A percentile compares a stretch with the other conserved stretches of the same genome.
Evolutionary conservation across 768 basidiomycete genomes (phyloP).

Genomic region (Phlebiopsis gigantea): DNA sequence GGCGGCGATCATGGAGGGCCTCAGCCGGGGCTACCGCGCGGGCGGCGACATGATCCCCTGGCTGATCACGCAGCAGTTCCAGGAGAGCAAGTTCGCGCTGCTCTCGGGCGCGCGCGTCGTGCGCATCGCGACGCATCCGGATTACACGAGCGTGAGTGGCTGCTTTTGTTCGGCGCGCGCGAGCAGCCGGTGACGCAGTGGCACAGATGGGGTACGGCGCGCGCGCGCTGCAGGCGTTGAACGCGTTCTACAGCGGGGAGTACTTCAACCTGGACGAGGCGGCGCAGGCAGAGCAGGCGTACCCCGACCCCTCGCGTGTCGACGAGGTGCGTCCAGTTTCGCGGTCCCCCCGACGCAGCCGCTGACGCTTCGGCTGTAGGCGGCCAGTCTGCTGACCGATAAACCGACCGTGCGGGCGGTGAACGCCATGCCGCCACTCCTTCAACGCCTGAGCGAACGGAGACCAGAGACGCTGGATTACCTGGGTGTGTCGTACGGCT

Average conservation of each 20-base stretch:
- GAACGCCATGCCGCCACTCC: slow-evolving; percentile 83
- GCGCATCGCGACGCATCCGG: slow-evolving; percentile 92
- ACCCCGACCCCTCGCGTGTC: slow-evolving; percentile 52
- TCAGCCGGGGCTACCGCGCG: slow-evolving; percentile 77
- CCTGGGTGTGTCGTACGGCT: slow-evolving; percentile 92
- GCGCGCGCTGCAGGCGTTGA: slow-evolving; percentile 79
- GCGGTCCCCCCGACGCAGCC: background rate
- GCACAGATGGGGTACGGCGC: slow-evolving; percentile 94
- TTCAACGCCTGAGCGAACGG: slow-evolving; percentile 85
- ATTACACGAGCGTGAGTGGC: slow-evolving; percentile 71
- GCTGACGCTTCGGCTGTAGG: background rate
- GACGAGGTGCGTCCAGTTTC: slow-evolving; percentile 24
- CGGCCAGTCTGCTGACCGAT: slow-evolving; percentile 68
- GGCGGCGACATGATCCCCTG: slow-evolving; percentile 98
- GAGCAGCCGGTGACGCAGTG: background rate
- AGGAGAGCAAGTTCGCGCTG: slow-evolving; percentile 89
- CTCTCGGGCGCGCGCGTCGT: slow-evolving; percentile 91
- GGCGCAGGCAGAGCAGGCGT: slow-evolving; percentile 42
- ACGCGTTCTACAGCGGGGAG: slow-evolving; percentile 91
- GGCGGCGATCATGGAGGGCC: slow-evolving; percentile 77
- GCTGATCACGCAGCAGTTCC: slow-evolving; percentile 92
- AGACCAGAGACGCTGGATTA: slow-evolving; percentile 91
- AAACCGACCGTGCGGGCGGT: slow-evolving; percentile 66
- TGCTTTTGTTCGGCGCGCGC: too few relatives aligned
- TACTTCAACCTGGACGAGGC: slow-evolving; percentile 82